Evolutionary conservation across 306 rosid genomes (phyloP), one percentile per base, ranked within the genome.

Genomic region (Albizia julibrissin): DNA sequence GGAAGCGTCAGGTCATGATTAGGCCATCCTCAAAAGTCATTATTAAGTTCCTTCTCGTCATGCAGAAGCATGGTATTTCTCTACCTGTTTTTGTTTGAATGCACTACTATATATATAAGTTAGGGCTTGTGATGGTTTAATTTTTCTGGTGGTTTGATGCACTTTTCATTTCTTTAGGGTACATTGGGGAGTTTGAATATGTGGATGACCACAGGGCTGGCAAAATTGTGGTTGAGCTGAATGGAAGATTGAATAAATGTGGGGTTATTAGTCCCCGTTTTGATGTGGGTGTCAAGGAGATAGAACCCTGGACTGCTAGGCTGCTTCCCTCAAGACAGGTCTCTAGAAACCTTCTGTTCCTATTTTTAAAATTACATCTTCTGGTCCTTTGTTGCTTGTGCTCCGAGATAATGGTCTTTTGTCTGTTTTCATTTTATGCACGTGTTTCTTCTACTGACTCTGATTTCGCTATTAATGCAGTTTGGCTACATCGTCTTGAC

Each of bases 121-220:
- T 16, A 21, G 21, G 78, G 12, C 2, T 69, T 6, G 4, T 68
- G 29, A 12, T 67, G 47, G 27, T 24, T 24, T 46, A 26, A 5
- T 33, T 61, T 84, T 76, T 61, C 44, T 74, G 27, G 39, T 62
- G 79, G 29, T 69, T 37, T 79, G 22, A 0, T 39, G 22, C 49
- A 3, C 24, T 5, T 4, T 42, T 43, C 24, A 11, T 59, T 19
- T 65, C 65, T 69, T 18, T 80, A 84, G 87, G 87, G 37, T 84
- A 84, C 82, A 84, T 84, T 80, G 84, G 87, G 5, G 87, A 84
- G 87, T 84, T 84, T 40, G 87, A 84, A 83, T 84, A 80, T 43
- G 87, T 84, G 43, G 87, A 84, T 64, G 87, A 84, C 77, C 87
- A 84, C 72, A 75, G 87, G 80, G 71, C 87, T 76, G 87, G 87